Evolutionary conservation across 495 filamentous ascomycete species (phyloP).

Genomic region (Umbilicaria muhlenbergii): DNA sequence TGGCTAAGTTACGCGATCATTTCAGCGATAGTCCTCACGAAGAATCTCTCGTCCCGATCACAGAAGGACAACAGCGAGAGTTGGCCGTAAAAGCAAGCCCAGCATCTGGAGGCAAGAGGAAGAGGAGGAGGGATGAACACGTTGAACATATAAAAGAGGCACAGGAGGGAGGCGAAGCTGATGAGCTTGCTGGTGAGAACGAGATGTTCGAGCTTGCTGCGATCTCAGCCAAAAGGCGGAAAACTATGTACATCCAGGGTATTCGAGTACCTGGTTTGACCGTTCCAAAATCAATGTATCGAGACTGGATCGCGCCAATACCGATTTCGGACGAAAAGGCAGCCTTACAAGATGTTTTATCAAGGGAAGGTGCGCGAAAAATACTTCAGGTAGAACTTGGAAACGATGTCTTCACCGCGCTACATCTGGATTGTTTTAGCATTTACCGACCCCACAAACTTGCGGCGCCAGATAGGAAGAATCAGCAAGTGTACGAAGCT

Average conservation of each 20-base stretch:
- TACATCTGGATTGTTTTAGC: slow-evolving; percentile 33
- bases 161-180: too few species aligned
- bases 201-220: neutral
- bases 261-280: neutral
- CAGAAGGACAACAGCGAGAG: too few species aligned
- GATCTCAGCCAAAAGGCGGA: neutral
- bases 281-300: neutral
- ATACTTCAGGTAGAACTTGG: neutral
- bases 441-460: slow-evolving; percentile 28
- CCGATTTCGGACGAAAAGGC: neutral
- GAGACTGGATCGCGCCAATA: neutral
- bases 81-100: too few species aligned
- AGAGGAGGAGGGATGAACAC: too few species aligned
- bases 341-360: neutral
- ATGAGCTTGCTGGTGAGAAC: too few species aligned
- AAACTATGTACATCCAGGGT: neutral
- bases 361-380: too few species aligned
- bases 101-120: too few species aligned
- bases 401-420: slow-evolving; percentile 21
- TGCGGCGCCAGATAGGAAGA: neutral
- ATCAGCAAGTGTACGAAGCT: neutral
- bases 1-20: too few species aligned
- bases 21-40: too few species aligned
- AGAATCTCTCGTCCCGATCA: too few species aligned
- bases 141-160: neutral